These are phyloP conservation scores for Craterostigma plantagineum DNA, from an alignment of 257 asterid genomes.

Conservation along the genomic window DNA sequence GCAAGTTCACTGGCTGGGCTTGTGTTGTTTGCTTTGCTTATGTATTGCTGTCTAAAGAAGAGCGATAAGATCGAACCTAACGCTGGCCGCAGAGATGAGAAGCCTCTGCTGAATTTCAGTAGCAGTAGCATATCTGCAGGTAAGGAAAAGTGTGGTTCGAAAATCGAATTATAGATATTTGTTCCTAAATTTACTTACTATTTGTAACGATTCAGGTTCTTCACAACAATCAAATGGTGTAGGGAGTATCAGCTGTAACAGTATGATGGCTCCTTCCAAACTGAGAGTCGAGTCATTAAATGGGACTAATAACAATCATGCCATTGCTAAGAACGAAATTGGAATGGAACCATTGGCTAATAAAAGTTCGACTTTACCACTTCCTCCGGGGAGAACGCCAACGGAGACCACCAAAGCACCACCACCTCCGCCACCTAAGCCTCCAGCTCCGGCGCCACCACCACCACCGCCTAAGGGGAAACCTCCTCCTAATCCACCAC, in stretches of 20 bases:
- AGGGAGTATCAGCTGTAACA: no score
- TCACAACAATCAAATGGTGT: no score
- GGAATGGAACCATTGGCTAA: not conserved
- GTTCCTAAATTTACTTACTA: no score
- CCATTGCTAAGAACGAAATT: no score
- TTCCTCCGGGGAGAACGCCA: slow-evolving; percentile 51
- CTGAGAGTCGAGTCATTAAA: no score
- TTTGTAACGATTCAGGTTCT: not conserved
- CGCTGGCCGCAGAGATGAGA: slow-evolving; percentile 41
- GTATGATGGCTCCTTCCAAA: no score
- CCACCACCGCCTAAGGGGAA: slow-evolving; percentile 48
- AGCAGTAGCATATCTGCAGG: slow-evolving; percentile 37
- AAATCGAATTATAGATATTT: no score
- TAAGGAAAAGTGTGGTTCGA: slow-evolving; percentile 9
- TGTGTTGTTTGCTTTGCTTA: slow-evolving; percentile 22
- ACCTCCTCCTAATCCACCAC: slow-evolving; percentile 63
- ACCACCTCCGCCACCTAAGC: slow-evolving; percentile 47
- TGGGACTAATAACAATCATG: not conserved
- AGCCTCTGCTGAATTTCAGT: slow-evolving; percentile 42
- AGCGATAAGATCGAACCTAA: slow-evolving; percentile 16
- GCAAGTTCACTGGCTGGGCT: slow-evolving; percentile 29
- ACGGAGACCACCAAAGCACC: slow-evolving; percentile 19
- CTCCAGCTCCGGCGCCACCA: slow-evolving; percentile 60
- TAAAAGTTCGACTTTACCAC: slow-evolving; percentile 27
- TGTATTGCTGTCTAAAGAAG: slow-evolving; percentile 22